Evolutionary conservation across 2,329 filamentous ascomycete species (phyloP), one percentile per base, ranked within the genome.

Genomic region (Ascochyta lentis): DNA sequence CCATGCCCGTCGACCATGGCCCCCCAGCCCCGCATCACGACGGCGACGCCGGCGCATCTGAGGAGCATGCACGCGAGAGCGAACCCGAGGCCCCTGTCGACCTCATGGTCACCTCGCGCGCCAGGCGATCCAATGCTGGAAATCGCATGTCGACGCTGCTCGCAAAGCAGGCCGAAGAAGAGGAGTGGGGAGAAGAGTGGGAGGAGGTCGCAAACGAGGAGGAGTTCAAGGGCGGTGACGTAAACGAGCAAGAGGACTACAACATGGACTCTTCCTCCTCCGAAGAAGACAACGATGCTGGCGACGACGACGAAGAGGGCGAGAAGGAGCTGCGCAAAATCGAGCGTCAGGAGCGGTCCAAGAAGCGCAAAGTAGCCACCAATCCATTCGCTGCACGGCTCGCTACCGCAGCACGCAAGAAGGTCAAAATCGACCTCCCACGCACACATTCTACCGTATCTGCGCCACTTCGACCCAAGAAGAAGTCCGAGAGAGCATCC

Each of bases 291-390:
- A 87, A 75, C 81, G 86, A 47, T 81, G 89, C 55, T 76, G 78
- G 72, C 8, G 86, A 94, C 64, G 86, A 95, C 63, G 91, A 96
- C 38, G 75, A 95, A 4, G 90, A 91, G 53, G 95, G 95, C 31
- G 95, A 99, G 77, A 89, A 88, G 67, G 92, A 96, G 76, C 76
- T 99, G 50, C 87, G 95, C 76, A 88, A 86, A 61, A 85, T 89
- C 65, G 91, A 89, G 54, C 88, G 87, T 56, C 89, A 89, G 66
- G 85, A 76, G 49, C 64, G 67, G 33, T 69, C 44, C 58, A 91
- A 91, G 73, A 96, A 96, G 77, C 87, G 92, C 63, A 96, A 94
- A 70, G 86, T 89, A 1, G 87, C 90, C 67, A 65, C 70, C n/a
- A 75, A 76, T 43, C 72, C 72, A 6, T 76, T 76, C 55, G 66